Percentiles rank a stretch among this genome's conserved stretches.
Conservation (phyloP, 345 rosid genomes). For the Brassica nigra region DNA sequence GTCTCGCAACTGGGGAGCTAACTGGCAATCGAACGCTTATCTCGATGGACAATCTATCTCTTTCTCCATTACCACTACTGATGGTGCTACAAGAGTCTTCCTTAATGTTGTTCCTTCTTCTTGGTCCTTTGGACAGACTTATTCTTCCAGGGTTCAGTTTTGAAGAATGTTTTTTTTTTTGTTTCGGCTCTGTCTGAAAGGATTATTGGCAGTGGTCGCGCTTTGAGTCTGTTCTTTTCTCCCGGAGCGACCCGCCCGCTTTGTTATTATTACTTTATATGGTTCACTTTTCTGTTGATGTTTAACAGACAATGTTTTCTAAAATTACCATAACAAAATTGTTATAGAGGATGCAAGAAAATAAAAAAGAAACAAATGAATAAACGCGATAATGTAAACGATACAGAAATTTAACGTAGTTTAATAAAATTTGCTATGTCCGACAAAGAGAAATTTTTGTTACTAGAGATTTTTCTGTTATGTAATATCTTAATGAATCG, state of each 20-base stretch:
- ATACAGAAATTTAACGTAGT: not conserved
- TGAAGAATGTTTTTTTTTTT: constrained; percentile 5
- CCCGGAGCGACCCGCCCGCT: constrained; percentile 27
- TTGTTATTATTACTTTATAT: not conserved
- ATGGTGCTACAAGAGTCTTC: constrained; percentile 58
- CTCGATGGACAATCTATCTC: constrained; percentile 83
- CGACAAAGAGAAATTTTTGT: too few relatives aligned
- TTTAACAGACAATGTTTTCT: not conserved
- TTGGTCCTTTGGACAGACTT: constrained; percentile 76
- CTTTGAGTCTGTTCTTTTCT: constrained; percentile 39
- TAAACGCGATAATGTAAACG: not conserved
- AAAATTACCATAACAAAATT: not conserved
- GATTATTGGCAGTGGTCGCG: constrained; percentile 42
- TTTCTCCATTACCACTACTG: constrained; percentile 70
- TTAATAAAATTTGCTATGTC: not conserved
- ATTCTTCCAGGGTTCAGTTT: constrained; percentile 54
- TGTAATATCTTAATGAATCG: not conserved
- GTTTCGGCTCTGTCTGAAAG: not conserved
- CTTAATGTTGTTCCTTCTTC: constrained; percentile 55
- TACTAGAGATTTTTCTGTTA: not conserved
- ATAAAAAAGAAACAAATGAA: not conserved
- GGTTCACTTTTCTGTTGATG: not conserved
- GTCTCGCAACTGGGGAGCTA: constrained; percentile 96
- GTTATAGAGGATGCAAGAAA: not conserved
- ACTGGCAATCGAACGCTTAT: constrained; percentile 90